Percentiles rank a stretch among this genome's conserved stretches.
Conservation (phyloP, 2,329 filamentous ascomycete genomes). For the Onygena corvina region DNA sequence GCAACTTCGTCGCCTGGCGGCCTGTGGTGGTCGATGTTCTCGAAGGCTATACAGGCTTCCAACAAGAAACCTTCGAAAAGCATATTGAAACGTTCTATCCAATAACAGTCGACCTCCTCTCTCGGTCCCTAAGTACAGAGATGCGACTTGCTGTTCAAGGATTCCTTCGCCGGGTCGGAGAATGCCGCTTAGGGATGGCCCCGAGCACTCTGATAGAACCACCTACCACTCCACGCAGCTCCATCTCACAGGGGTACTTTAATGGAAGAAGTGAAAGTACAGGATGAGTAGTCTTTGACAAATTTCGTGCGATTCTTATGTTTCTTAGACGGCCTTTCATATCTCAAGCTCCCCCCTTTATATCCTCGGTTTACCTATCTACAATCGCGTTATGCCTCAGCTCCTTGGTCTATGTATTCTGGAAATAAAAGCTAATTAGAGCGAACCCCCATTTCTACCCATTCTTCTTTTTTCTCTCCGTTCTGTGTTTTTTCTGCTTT, state of each 20-base stretch:
- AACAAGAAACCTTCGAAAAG: constrained; percentile 62
- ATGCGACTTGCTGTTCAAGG: constrained; percentile 65
- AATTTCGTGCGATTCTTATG: not conserved
- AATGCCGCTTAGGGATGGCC: constrained; percentile 48
- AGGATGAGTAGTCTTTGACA: not conserved
- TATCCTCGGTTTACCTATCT: not conserved
- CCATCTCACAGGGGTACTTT: constrained; percentile 24
- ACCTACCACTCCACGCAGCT: constrained; percentile 27
- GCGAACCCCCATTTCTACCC: not conserved
- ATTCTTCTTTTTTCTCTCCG: not conserved
- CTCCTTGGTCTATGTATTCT: constrained; percentile 5
- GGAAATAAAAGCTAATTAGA: constrained; percentile 6
- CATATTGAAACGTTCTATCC: constrained; percentile 79
- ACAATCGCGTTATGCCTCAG: not conserved
- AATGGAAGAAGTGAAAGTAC: constrained; percentile 8
- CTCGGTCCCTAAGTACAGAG: constrained; percentile 68
- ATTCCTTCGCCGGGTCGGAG: constrained; percentile 70
- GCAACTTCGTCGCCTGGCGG: constrained; percentile 93
- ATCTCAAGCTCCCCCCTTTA: not conserved
- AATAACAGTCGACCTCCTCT: constrained; percentile 67
- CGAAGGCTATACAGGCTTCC: constrained; percentile 81
- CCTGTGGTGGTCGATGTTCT: constrained; percentile 95
- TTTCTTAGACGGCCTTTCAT: not conserved
- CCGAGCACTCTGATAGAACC: constrained; percentile 18
- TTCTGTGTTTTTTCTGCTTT: not conserved